phyloP scores from a whole-genome alignment of 345 rosid species.

The Eucalyptus polyanthemos region DNA sequence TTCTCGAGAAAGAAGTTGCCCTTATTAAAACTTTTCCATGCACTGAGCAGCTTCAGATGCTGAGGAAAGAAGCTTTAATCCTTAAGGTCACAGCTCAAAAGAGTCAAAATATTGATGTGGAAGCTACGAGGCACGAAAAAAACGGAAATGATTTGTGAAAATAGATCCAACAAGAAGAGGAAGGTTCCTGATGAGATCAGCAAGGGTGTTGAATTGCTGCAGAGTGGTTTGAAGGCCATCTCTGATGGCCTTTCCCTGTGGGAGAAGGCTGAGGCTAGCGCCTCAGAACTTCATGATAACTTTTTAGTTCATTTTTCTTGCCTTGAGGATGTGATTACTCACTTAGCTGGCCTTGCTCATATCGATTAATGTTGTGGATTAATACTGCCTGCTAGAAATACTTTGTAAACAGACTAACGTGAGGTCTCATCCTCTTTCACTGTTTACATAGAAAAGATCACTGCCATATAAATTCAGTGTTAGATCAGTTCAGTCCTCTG shows the following conservation, averaged over 20 bases:
- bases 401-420: neutral
- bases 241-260: constrained; percentile 50
- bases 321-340: constrained; percentile 56
- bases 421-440: neutral
- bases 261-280: constrained; percentile 26
- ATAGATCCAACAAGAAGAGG: constrained; percentile 53
- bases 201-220: constrained; percentile 63
- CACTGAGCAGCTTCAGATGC: constrained; percentile 36
- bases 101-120: neutral
- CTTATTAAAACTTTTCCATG: constrained; percentile 19
- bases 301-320: constrained; percentile 44
- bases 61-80: constrained; percentile 40
- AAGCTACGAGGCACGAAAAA: constrained; percentile 1
- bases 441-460: neutral
- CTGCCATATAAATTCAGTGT: neutral
- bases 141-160: constrained; percentile 17
- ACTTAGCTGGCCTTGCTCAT: constrained; percentile 33
- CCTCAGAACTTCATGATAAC: constrained; percentile 40
- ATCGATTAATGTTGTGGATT: neutral
- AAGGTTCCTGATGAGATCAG: constrained; percentile 69
- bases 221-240: constrained; percentile 59
- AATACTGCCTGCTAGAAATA: neutral
- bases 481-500: neutral
- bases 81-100: constrained; percentile 32
- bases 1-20: constrained; percentile 73